Base-by-base conservation (phyloP, 306 rosid species). In the Rubus idaeus region DNA sequence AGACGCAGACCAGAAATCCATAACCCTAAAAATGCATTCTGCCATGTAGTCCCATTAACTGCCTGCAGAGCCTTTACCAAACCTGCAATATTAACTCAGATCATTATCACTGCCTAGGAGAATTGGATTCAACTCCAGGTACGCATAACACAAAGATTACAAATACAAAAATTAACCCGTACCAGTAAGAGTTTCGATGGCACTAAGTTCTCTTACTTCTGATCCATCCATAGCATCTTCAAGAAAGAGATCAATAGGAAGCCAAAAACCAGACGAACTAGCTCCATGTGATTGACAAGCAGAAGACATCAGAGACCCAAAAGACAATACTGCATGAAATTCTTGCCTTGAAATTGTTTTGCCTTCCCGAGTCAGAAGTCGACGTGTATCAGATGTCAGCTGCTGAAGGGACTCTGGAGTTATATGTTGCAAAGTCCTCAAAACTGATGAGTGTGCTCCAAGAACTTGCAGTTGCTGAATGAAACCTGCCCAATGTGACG, bases 1-100 rank as follows among this genome's bases (percentile, higher is more conserved):
- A 92, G 90, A 53, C 96, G 95, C 40, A 94, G 84, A 39, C 96
- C 95, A 80, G 98, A 86, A 82, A 88, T 76, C 98, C 98, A 94
- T 81, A 94, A 79, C 79, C 95, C 95, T 81, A 94, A 86, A 86
- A 94, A 94, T 67, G 97, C 80, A 52, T 78, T 64, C 77, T 90
- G 97, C 97, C 98, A 94, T 77, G 89, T 66, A 77, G 90, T 73
- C 75, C 86, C 88, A 83, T 92, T 87, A 62, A 92, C 80, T 60
- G 86, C 93, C 75, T 86, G 98, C 80, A 94, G 78, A 83, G 82
- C 86, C 90, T 92, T 92, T 65, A 87, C 86, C 84, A 92, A 77
- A 81, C 95, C 98, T 94, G 91, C 88, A 86, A 78, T 39, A 76
- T 79, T 51, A 83, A 80, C 51, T 69, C 69, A 50, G 81, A 74